A percentile compares a stretch with the other conserved stretches of the same genome.
These are phyloP conservation scores for Lycium ferocissimum DNA, from an alignment of 257 asterid genomes.

Conservation along the genomic window DNA sequence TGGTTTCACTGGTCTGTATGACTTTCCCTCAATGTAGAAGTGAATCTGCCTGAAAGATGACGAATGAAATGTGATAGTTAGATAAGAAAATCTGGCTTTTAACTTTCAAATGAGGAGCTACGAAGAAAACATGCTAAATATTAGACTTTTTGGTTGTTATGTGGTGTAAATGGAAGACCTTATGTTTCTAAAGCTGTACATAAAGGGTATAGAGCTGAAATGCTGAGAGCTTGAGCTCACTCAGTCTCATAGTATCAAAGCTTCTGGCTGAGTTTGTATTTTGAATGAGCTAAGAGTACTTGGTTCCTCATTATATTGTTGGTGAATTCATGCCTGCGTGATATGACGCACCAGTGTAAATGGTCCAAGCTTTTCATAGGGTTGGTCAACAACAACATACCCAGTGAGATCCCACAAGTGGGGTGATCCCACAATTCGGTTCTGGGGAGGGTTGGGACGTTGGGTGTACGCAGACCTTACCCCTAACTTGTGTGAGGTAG, in stretches of 20 bases:
- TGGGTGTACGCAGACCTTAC: too few species aligned
- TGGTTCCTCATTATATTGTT: not conserved
- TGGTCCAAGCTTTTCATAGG: slow-evolving; percentile 7
- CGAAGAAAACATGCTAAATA: not conserved
- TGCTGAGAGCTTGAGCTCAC: not conserved
- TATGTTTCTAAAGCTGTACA: not conserved
- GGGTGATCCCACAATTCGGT: too few species aligned
- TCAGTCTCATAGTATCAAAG: not conserved
- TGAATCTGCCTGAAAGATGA: not conserved
- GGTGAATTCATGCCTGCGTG: not conserved
- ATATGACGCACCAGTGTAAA: not conserved
- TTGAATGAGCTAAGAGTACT: not conserved
- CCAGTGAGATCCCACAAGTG: too few species aligned
- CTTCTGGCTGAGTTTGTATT: slow-evolving; percentile 14
- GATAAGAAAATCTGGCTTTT: not conserved
- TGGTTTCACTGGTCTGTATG: not conserved
- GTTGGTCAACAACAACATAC: not conserved
- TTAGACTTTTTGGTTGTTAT: not conserved
- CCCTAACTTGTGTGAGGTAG: too few species aligned
- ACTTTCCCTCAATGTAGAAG: not conserved
- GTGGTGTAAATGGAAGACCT: not conserved
- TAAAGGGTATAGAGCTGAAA: not conserved
- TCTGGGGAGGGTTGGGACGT: too few species aligned
- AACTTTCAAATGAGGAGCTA: not conserved
- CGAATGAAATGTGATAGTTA: not conserved